phyloP scores from a whole-genome alignment of 805 yeast species.

The Grigorovia humatica region DNA sequence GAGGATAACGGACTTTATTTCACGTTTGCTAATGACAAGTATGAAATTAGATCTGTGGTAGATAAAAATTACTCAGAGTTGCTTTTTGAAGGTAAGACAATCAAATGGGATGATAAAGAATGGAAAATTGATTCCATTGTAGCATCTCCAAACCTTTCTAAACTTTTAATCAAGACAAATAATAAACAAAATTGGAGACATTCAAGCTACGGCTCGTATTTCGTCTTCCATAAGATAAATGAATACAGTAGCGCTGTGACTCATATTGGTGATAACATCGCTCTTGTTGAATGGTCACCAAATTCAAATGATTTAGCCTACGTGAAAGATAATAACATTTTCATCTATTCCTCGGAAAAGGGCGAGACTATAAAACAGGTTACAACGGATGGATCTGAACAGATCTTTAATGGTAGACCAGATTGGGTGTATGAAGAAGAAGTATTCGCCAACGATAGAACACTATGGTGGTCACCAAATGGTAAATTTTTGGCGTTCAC shows the following conservation, averaged over 20 bases:
- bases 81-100: constrained; percentile 41
- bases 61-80: constrained; percentile 31
- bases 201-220: constrained; percentile 36
- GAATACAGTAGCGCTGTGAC: constrained; percentile 19
- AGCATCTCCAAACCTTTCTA: constrained; percentile 57
- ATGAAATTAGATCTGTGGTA: constrained; percentile 41
- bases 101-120: constrained; percentile 31
- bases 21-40: constrained; percentile 36
- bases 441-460: constrained; percentile 57
- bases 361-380: constrained; percentile 32
- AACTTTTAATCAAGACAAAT: constrained; percentile 52
- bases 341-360: constrained; percentile 33
- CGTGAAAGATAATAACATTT: constrained; percentile 63
- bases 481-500: constrained; percentile 57
- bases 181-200: constrained; percentile 51
- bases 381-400: constrained; percentile 60
- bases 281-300: constrained; percentile 66
- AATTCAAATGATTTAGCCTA: constrained; percentile 54
- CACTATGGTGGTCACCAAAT: constrained; percentile 81
- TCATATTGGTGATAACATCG: constrained; percentile 26
- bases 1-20: constrained; percentile 63
- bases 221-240: constrained; percentile 28
- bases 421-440: constrained; percentile 96
- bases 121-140: constrained; percentile 43
- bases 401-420: constrained; percentile 76